Evolutionary conservation across 306 rosid genomes (phyloP).

Genomic region (Datisca glomerata): DNA sequence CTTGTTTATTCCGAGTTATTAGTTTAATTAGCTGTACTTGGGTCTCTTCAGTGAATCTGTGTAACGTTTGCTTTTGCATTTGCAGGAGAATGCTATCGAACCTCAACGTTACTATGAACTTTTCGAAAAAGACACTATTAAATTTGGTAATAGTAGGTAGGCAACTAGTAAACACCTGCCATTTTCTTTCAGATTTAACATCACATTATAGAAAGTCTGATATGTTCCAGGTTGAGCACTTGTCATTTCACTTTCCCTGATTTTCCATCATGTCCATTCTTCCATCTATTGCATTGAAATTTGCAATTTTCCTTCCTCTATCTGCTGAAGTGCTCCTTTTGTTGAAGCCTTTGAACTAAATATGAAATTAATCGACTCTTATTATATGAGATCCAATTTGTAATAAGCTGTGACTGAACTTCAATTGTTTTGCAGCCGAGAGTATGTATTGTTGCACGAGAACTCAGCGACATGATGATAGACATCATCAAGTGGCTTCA

Average conservation of each 20-base stretch:
- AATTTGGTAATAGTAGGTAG: constrained; percentile 92
- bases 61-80: constrained; percentile 12
- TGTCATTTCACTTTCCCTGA: no score
- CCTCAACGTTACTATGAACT: constrained; percentile 94
- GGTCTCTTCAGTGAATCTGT: constrained; percentile 3
- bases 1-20: constrained; percentile 4
- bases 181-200: constrained; percentile 1
- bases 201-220: neutral
- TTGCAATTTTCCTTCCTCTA: no score
- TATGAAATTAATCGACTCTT: no score
- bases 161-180: constrained; percentile 16
- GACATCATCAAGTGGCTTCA: no score
- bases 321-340: no score
- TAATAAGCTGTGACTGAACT: no score
- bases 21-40: constrained; percentile 3
- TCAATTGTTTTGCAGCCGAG: constrained; percentile 87
- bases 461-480: constrained; percentile 51
- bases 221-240: no score
- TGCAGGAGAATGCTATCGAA: constrained; percentile 84
- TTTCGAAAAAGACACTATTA: constrained; percentile 74
- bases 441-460: constrained; percentile 86
- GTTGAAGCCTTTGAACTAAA: no score
- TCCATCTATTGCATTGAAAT: no score
- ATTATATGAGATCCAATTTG: no score
- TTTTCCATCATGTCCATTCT: no score